Percentiles rank a stretch among this genome's conserved stretches.
Conservation (phyloP, 352 stramenopile genomes). For the Phytophthora meadii region DNA sequence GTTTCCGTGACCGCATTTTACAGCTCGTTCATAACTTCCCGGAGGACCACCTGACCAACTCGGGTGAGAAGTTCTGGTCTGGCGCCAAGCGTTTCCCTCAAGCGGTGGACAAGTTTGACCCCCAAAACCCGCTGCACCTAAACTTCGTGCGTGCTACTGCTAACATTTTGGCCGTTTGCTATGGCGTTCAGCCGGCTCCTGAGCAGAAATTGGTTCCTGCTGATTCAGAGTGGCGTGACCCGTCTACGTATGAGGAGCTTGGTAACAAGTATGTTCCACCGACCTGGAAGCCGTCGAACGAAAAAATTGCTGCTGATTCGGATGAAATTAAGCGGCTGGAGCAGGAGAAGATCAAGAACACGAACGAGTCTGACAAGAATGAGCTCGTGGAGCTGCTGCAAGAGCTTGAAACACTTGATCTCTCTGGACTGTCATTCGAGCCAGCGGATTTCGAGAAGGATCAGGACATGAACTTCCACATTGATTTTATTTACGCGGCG, state of each 20-base stretch:
- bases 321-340: slow-evolving; percentile 75
- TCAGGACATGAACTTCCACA: slow-evolving; percentile 95
- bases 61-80: slow-evolving; percentile 86
- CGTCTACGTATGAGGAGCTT: slow-evolving; percentile 67
- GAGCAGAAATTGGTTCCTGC: slow-evolving; percentile 69
- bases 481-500: slow-evolving; percentile 98
- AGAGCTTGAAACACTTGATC: slow-evolving; percentile 67
- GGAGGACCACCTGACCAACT: slow-evolving; percentile 85
- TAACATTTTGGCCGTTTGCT: slow-evolving; percentile 85
- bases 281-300: slow-evolving; percentile 72
- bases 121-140: slow-evolving; percentile 67
- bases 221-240: slow-evolving; percentile 89
- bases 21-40: slow-evolving; percentile 89
- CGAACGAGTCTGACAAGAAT: slow-evolving; percentile 67
- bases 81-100: slow-evolving; percentile 87
- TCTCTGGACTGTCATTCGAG: slow-evolving; percentile 70
- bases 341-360: slow-evolving; percentile 70
- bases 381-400: slow-evolving; percentile 76
- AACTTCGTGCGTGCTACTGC: slow-evolving; percentile 83
- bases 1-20: slow-evolving; percentile 91
- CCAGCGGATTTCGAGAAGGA: slow-evolving; percentile 98
- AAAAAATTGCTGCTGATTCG: slow-evolving; percentile 80
- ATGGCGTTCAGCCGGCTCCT: slow-evolving; percentile 71
- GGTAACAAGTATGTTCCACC: slow-evolving; percentile 47
- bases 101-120: slow-evolving; percentile 66